Base-by-base conservation (phyloP, 116 monocot species). In the Phalaenopsis hybrid region DNA sequence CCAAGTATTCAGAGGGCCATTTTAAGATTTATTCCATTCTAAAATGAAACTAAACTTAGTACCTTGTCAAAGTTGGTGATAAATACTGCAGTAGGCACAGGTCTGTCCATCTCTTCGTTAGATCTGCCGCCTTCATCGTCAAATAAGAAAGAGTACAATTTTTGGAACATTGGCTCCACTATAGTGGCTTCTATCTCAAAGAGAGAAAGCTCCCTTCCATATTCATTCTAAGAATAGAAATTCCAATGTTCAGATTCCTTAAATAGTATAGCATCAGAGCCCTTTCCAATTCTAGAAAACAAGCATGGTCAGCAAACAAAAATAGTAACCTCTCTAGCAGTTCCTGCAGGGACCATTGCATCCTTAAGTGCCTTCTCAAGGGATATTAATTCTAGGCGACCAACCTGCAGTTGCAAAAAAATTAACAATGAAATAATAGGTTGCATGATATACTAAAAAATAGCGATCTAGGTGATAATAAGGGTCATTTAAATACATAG, bases 11-110 rank as follows among this genome's bases (percentile, higher is more conserved):
- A 41, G 41, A 41, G 41, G 4, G 4, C 41, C 41, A 4, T 41
- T 41, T 41, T 41, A 0, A 2, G 41, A 2, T 3, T 41, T 41
- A 41, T 41, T 41, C 41, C 41, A 41, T 41, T 75, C 45, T 13
- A 49, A 78, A 21, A 82, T 48, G 33, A 75, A 75, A 45, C 45
- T 75, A 45, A 18, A n/a, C 17, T 73, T 8, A 78, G 20, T 89
- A 93, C 97, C 94, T 97, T 97, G 88, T 97, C 97, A 86, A 97
- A 94, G 81, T 97, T 97, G 55, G 92, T 81, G 76, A 97, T 48
- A 85, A 97, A 97, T 73, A 97, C 91, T 57, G 93, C 91, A 81
- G 86, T 61, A 81, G 97, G 94, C 31, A 88, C 86, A 81, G 91
- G 92, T 79, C 92, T 89, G 80, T 94, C 94, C 87, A 90, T 92